phyloP scores from a whole-genome alignment of 441 rosid species.

The Erodium texanum region DNA sequence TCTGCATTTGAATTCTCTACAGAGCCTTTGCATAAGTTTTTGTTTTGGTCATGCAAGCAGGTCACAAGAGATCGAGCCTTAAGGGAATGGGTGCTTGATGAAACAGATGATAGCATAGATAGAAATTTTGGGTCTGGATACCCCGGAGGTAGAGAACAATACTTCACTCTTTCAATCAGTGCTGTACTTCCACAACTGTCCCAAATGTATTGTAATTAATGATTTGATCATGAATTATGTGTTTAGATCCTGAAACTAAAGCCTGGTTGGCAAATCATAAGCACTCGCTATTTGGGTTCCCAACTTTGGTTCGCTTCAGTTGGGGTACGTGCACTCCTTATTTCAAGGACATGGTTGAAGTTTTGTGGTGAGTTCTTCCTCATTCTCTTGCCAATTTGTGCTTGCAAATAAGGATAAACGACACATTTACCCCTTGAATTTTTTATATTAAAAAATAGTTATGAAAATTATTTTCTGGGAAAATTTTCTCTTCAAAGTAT shows the following conservation, averaged over 20 bases:
- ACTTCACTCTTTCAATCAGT: not conserved
- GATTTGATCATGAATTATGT: constrained; percentile 20
- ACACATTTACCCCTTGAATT: no score
- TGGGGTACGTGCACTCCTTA: constrained; percentile 88
- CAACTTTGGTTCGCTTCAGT: constrained; percentile 81
- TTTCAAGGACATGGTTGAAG: constrained; percentile 55
- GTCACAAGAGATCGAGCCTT: constrained; percentile 88
- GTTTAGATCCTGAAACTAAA: constrained; percentile 69
- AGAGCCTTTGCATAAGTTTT: not conserved
- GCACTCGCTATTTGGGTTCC: constrained; percentile 79
- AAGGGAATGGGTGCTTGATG: constrained; percentile 70
- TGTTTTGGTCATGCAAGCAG: constrained; percentile 29
- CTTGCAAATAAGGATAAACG: no score
- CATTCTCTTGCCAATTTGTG: constrained; percentile 8
- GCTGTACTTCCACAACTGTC: not conserved
- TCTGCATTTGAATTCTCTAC: not conserved
- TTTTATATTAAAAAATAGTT: no score
- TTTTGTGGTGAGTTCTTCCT: constrained; percentile 50
- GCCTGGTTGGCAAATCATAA: constrained; percentile 69
- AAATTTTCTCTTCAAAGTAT: not conserved
- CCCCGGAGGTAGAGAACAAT: constrained; percentile 64
- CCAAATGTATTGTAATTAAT: constrained; percentile 2
- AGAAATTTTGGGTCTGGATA: constrained; percentile 90
- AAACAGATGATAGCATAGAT: constrained; percentile 56
- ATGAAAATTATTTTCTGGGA: no score